These are phyloP conservation scores for Lecanoromycetidae sp. DNA, from an alignment of 2,329 filamentous ascomycete species.

Conservation along the genomic window DNA sequence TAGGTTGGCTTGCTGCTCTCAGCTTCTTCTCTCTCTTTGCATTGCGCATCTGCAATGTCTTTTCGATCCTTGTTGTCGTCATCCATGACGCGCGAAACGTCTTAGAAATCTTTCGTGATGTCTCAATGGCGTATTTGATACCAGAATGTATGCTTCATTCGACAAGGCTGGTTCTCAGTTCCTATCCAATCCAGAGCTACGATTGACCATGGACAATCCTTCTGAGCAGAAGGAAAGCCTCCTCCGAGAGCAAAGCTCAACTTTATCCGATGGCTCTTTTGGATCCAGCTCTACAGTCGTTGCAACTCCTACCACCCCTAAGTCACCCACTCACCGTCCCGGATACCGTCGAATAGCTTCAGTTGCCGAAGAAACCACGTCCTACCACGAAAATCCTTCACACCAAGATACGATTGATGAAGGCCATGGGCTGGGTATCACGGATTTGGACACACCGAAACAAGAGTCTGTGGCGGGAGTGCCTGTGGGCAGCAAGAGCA, in stretches of 20 bases:
- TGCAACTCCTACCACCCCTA: constrained; percentile 5
- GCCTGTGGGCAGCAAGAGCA: background rate
- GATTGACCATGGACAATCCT: background rate
- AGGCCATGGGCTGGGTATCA: constrained; percentile 4
- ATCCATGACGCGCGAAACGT: too few relatives aligned
- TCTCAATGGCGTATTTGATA: too few relatives aligned
- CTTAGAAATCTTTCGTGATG: too few relatives aligned
- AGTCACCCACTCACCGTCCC: background rate
- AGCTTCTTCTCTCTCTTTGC: too few relatives aligned
- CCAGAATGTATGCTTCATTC: too few relatives aligned
- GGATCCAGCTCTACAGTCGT: constrained; percentile 11
- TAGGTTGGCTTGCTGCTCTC: too few relatives aligned
- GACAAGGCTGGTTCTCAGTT: background rate
- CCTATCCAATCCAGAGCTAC: background rate
- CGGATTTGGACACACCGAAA: background rate
- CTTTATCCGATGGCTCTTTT: constrained; percentile 3
- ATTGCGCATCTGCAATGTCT: too few relatives aligned
- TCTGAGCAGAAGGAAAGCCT: background rate
- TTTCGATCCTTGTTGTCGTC: too few relatives aligned
- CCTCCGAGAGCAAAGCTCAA: constrained; percentile 1
- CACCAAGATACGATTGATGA: background rate
- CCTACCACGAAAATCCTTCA: background rate
- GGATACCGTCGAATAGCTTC: background rate
- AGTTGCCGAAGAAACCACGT: background rate
- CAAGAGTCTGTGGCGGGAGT: background rate